Evolutionary conservation across 176 grass and related monocot species (phyloP), one percentile per base, ranked within the genome.

Genomic region (Calamus simplicifolius): DNA sequence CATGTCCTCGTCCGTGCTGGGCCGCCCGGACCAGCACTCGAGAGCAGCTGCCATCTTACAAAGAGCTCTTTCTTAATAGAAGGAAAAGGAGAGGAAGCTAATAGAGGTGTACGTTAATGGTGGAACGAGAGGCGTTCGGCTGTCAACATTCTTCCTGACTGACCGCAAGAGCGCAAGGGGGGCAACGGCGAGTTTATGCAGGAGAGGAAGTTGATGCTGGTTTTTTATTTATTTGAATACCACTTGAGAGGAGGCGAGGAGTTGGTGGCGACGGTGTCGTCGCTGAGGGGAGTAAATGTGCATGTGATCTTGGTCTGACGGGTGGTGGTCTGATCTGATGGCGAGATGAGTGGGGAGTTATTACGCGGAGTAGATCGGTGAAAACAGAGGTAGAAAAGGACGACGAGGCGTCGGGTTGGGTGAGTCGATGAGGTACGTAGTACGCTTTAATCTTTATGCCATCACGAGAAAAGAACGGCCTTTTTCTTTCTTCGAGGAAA

Each of bases 1-100:
- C 84, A 93, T 75, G 59, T 98, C 94, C 79, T 98, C 94, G 70
- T 98, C 94, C 13, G 94, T 98, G 66, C 94, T 98, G 14, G 94
- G 94, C 17, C 94, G 73, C 15, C 94, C 94, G 23, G 94, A 93
- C 94, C 94, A 93, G 86, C 94, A 98, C 80, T 98, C 94, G 19
- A 98, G 67, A 70, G 94, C 88, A 59, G 94, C 88, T 30, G 88
- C 94, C 94, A 98, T 97, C 35, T 13, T 43, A 3, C 35, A 43
- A 43, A 43, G 35, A 35, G 25, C 61, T 56, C 6, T 25, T 50
- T 56, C 6, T 25, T 50, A 48, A 38, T 35, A 19, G 15, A 38
- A 27, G 27, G 5, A 29, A 14, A 52, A 0, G 16, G 13, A 8
- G 2, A 43, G 35, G 35, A 10, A 43, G 35, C 1, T 43, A 12